Evolutionary conservation across 495 filamentous ascomycete genomes (phyloP), one percentile per base, ranked within the genome.

Genomic region (Trichoderma virens): DNA sequence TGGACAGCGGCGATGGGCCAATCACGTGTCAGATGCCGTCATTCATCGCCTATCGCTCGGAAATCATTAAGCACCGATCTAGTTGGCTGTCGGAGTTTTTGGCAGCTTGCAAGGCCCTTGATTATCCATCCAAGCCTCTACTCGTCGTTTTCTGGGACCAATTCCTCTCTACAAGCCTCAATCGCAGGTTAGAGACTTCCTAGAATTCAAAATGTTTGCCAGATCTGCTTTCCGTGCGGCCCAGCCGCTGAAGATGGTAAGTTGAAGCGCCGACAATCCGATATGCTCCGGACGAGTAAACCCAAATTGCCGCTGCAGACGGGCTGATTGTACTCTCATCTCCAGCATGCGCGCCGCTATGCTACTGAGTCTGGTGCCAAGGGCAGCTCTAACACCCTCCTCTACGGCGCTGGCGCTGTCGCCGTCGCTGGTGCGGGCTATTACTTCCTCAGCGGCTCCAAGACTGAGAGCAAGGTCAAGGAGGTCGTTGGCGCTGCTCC

Each of bases 371-470:
- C 68, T 3, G 28, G 60, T 69, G 30, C 70, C 70, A 32, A 60
- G 74, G 43, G 76, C 70, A 72, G 72, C 34, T 71, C 75, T 63
- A 83, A 79, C 66, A 72, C 71, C 16, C 60, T 79, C 39, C 71
- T 83, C 65, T 80, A 80, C 68, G 73, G 69, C 60, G 77, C 71
- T 9, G 67, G 63, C 43, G 75, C 74, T 56, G 64, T 78, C 16
- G 82, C 71, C n/a, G 82, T 75, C 34, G 73, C 70, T 45, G 80
- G 74, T 41, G 84, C 81, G 72, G 85, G 80, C 72, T 83, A 77
- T 73, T 70, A 80, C 64, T 67, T 65, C 64, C 67, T 83, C 6
- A 70, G 69, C 62, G 70, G 83, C 8, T 74, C 82, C 54, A 79
- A 82, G 66, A 78, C 75, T n/a, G 78, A 77, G 51, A n/a, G 30